Evolutionary conservation across 139 green algal species (phyloP), one percentile per base, ranked within the genome.

Genomic region (Chlorella sp.): DNA sequence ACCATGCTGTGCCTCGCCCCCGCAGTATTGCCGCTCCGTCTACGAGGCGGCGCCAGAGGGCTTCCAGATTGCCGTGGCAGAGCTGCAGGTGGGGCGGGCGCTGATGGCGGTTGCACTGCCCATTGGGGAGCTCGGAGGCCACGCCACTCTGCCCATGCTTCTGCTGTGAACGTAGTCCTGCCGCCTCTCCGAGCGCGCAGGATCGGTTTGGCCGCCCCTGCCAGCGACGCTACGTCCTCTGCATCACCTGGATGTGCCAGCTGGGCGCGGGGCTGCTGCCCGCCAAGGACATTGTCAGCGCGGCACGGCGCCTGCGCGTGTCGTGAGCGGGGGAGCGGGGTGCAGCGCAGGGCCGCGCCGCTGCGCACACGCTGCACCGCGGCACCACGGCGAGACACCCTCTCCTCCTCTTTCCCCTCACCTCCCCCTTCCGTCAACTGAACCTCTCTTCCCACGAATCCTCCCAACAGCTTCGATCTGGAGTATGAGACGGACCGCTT

Each of bases 401-500:
- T n/a, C n/a, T n/a, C n/a, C 53, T 8, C 53, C 8, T 21, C 53
- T 62, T 21, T n/a, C 53, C 19, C 14, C 53, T n/a, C 19, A n/a
- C 53, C 14, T 19, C 59, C 8, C 41, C 65, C 41, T 35, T 62
- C 12, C 23, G 19, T 8, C 40, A 36, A 70, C 31, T n/a, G 43
- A 27, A 45, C 12, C 5, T n/a, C 31, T 67, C 8, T 65, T 5
- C 29, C 8, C 7, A 41, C 31, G 41, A 14, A 48, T 67, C 15
- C 60, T 29, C 35, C 36, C 11, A 31, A 6, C 36, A 94, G 88
- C 9, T 84, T 90, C 63, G 90, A 95, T 66, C 81, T 95, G 1
- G 90, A 95, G 72, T 89, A 92, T 46, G 91, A 95, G 79, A 84
- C 95, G 59, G 91, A 95, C 25, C 86, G 91, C 11, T 95, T 95